phyloP scores from a whole-genome alignment of 495 filamentous ascomycete species.

The Tuber aestivum region DNA sequence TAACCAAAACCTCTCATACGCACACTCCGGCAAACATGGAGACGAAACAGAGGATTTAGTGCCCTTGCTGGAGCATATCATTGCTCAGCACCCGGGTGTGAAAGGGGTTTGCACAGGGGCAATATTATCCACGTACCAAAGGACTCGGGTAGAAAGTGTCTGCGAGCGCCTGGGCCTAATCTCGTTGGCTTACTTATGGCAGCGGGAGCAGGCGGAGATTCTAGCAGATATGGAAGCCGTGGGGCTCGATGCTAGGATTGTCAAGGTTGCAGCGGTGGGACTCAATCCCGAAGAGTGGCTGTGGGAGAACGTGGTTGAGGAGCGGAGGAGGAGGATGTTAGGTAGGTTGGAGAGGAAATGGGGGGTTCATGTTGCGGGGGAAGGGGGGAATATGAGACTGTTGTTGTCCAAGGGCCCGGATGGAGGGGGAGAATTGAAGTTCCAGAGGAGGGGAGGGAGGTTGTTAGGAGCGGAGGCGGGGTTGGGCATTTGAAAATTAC shows the following conservation, averaged over 20 bases:
- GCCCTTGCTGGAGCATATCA: slow-evolving; percentile 61
- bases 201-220: slow-evolving; percentile 63
- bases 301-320: slow-evolving; percentile 70
- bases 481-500: slow-evolving; percentile 56
- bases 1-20: slow-evolving; percentile 59
- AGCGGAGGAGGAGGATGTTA: slow-evolving; percentile 51
- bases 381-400: slow-evolving; percentile 94
- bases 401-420: slow-evolving; percentile 73
- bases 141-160: slow-evolving; percentile 86
- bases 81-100: slow-evolving; percentile 60
- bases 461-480: slow-evolving; percentile 67
- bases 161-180: slow-evolving; percentile 67
- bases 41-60: slow-evolving; percentile 89
- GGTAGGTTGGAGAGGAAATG: slow-evolving; percentile 63
- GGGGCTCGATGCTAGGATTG: slow-evolving; percentile 74
- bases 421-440: slow-evolving; percentile 62
- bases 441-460: slow-evolving; percentile 49
- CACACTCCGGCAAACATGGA: background rate
- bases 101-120: slow-evolving; percentile 86
- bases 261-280: slow-evolving; percentile 91
- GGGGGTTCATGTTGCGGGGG: slow-evolving; percentile 60
- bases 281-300: slow-evolving; percentile 67
- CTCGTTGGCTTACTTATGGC: slow-evolving; percentile 84
- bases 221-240: slow-evolving; percentile 73
- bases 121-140: slow-evolving; percentile 90